Evolutionary conservation across 805 yeast genomes (phyloP), one percentile per base, ranked within the genome.

Genomic region (Nakazawaea anatomiae): DNA sequence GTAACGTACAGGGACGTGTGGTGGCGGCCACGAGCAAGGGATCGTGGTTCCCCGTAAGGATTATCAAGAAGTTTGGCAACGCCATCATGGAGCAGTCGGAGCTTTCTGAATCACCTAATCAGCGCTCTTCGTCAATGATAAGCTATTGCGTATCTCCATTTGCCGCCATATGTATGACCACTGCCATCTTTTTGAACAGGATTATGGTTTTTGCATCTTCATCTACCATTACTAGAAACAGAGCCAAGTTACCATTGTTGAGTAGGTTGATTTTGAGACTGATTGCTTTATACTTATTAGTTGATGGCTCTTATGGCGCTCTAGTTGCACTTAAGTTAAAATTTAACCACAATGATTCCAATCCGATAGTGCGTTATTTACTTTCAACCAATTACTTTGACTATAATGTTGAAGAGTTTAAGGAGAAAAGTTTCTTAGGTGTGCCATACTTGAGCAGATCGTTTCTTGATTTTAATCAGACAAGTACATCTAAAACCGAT

Each of bases 111-210:
- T 54, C 58, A 8, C 61, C 62, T 1, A 57, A 57, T 18, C 56
- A 74, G 58, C 55, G 68, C 41, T 51, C 60, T 41, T 61, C 74
- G 63, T 70, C 77, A 55, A 70, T 81, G 76, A 60, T 75, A 46
- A 67, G 71, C 29, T 79, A 77, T 56, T 71, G 79, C 54, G 61
- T 75, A 12, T 72, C 80, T 10, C 75, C 76, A 0, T 79, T 74
- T 58, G 77, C 83, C 1, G 62, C 74, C 29, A 67, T 72, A 31
- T 81, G 86, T 62, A 77, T 82, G 74, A 59, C 76, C 7, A 78
- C 82, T 55, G 87, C 85, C 1, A 66, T 83, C 4, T 57, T 81
- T 3, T 65, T 83, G 54, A 83, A 83, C 62, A 66, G 88, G 55
- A 75, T 84, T 4, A 69, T 74, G 25, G 76, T 79, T 3, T 80